Evolutionary conservation across 495 filamentous ascomycete genomes (phyloP), one percentile per base, ranked within the genome.

Genomic region (Hapsidospora chrysogenum): DNA sequence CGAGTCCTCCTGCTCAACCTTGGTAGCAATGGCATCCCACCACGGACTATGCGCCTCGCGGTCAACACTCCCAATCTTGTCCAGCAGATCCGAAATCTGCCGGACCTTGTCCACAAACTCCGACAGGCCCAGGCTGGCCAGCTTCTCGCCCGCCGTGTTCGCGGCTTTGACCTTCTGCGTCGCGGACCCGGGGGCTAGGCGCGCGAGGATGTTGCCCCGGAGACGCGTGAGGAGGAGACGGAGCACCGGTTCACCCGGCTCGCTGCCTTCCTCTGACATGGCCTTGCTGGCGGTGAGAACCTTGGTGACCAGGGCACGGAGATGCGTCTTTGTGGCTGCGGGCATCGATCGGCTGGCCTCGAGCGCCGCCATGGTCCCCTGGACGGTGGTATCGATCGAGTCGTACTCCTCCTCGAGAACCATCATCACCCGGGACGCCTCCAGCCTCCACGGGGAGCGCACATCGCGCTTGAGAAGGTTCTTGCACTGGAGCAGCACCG

Each of bases 401-500:
- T 72, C 61, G 28, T 72, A 49, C 11, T 58, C 54, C 29, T 49
- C 47, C 31, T 65, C 59, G 3, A 68, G 55, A 0, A 73, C 59
- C 9, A 54, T 46, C 10, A 78, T 60, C 40, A 95, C 76, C 4
- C 86, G 75, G 22, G 74, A 68, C 1, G 86, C 83, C 46, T 96
- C 85, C 8, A 67, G 62, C 54, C 80, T 86, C 92, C 92, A 97
- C 31, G 83, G 79, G 2, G 70, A 74, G 20, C 89, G 77, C 14
- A 85, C 80, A 52, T 96, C 87, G 15, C 89, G 78, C 55, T 92
- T 92, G 30, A 97, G 74, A 9, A 95, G 64, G 48, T 93, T 96
- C 63, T 97, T 97, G 44, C 81, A 84, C 1, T 92, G 92, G 21
- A 96, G 54, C 5, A 92, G 64, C 36, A 96, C 85, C 13, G 82